Evolutionary conservation across 108 stramenopile species (phyloP).

Genomic region (Epipyxis sp.): DNA sequence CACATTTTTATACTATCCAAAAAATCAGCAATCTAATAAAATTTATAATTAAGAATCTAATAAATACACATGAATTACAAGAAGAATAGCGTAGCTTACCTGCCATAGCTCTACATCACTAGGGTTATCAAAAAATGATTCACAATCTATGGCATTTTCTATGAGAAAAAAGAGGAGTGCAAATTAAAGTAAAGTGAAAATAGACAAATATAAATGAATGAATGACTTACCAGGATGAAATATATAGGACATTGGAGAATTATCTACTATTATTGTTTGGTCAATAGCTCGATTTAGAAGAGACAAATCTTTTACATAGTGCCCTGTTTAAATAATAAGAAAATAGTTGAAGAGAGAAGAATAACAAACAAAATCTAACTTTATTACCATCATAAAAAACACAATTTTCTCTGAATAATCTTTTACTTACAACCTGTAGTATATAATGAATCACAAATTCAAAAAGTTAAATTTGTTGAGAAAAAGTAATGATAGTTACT

Average conservation of each 20-base stretch:
- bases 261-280: slow-evolving; percentile 91
- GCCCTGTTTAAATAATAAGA: neutral
- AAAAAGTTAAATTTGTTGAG: too few relatives aligned
- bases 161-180: neutral
- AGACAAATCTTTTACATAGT: slow-evolving; percentile 92
- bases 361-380: neutral
- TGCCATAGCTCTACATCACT: slow-evolving; percentile 86
- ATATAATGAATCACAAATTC: too few relatives aligned
- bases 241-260: slow-evolving; percentile 88
- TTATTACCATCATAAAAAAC: slow-evolving; percentile 84
- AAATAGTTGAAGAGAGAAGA: neutral
- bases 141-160: slow-evolving; percentile 94
- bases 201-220: neutral
- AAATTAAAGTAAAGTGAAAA: neutral
- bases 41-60: neutral
- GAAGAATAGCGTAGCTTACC: neutral
- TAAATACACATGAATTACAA: neutral
- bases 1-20: slow-evolving; percentile 70
- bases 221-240: slow-evolving; percentile 72
- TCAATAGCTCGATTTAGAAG: slow-evolving; percentile 75
- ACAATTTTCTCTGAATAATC: slow-evolving; percentile 96
- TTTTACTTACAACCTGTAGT: slow-evolving; percentile 73
- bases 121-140: slow-evolving; percentile 88
- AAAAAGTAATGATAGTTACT: too few relatives aligned
- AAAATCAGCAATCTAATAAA: slow-evolving; percentile 69